Evolutionary conservation across 2,329 filamentous ascomycete species (phyloP).

Genomic region (Lachnellula occidentalis): DNA sequence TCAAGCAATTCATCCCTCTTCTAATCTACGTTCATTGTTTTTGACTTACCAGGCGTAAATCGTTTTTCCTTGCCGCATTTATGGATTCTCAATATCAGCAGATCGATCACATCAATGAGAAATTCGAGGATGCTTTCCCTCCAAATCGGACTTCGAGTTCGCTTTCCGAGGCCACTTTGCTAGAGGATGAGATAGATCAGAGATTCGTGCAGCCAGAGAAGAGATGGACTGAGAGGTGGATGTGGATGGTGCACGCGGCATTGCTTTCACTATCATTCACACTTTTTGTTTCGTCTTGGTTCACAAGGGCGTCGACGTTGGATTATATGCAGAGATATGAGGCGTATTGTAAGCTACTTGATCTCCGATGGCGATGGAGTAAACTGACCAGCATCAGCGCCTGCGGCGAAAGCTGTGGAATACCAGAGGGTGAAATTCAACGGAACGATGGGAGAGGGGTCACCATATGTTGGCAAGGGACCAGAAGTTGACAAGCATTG

Average conservation of each 20-base stretch:
- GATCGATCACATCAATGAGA: slow-evolving; percentile 22
- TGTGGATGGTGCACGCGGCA: slow-evolving; percentile 26
- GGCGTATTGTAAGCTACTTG: slow-evolving; percentile 37
- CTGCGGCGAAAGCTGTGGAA: slow-evolving; percentile 41
- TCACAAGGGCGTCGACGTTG: slow-evolving; percentile 24
- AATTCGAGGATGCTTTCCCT: slow-evolving; percentile 19
- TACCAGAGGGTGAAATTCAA: slow-evolving; percentile 48
- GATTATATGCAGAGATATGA: slow-evolving; percentile 36
- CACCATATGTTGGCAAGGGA: slow-evolving; percentile 50
- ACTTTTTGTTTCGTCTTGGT: slow-evolving; percentile 25
- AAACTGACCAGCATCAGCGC: slow-evolving; percentile 34
- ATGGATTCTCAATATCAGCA: slow-evolving; percentile 27
- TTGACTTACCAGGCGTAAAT: slow-evolving; percentile 21
- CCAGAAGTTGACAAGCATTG: slow-evolving; percentile 52
- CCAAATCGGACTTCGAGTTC: slow-evolving; percentile 16
- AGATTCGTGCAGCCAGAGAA: slow-evolving; percentile 5
- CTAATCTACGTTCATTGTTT: slow-evolving; percentile 3
- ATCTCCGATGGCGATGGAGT: not conserved
- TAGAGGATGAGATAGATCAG: slow-evolving; percentile 23
- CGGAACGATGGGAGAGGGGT: slow-evolving; percentile 37
- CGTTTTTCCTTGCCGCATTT: slow-evolving; percentile 6
- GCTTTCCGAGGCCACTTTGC: slow-evolving; percentile 22
- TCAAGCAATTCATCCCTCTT: slow-evolving; percentile 22
- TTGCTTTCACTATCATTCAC: slow-evolving; percentile 24
- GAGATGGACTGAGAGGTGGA: slow-evolving; percentile 19